Percentiles rank a stretch among this genome's conserved stretches.
Conservation (phyloP, 2,329 filamentous ascomycete species). For the Leptographium wingfieldii region DNA sequence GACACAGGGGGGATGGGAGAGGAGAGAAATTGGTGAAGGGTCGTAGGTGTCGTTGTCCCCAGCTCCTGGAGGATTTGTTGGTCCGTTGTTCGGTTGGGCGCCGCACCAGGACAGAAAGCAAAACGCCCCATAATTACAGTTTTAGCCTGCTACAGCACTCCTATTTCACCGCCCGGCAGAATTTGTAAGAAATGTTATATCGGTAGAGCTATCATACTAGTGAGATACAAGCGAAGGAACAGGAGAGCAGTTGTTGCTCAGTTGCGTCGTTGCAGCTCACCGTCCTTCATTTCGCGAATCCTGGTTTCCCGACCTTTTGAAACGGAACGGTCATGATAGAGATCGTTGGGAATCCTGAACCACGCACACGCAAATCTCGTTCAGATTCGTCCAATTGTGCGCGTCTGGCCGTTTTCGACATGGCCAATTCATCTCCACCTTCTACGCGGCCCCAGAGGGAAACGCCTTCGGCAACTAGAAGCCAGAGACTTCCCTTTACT, state of each 20-base stretch:
- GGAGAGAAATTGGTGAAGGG: conserved; percentile 4
- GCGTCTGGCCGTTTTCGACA: conserved; percentile 3
- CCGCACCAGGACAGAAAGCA: conserved; percentile 7
- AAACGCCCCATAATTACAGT: conserved; percentile 7
- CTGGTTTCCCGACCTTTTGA: neutral
- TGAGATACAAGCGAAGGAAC: neutral
- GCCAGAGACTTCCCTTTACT: conserved; percentile 5
- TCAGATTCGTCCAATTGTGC: neutral
- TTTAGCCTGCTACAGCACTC: neutral
- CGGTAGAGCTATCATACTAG: neutral
- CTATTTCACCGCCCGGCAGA: conserved; percentile 12
- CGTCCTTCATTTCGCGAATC: neutral
- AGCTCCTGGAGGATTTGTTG: conserved; percentile 9
- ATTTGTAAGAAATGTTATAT: neutral
- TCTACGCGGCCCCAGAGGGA: neutral
- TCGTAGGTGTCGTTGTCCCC: conserved; percentile 2
- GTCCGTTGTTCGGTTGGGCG: conserved; percentile 4
- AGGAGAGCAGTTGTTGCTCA: neutral
- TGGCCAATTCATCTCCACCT: conserved; percentile 20
- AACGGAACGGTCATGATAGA: neutral
- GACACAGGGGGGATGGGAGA: neutral
- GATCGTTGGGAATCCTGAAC: conserved; percentile 8
- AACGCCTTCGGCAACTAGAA: neutral
- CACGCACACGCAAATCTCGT: conserved; percentile 4
- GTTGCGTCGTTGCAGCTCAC: neutral